These are phyloP conservation scores for Nemophila menziesii DNA, from an alignment of 257 asterid genomes.

Conservation along the genomic window DNA sequence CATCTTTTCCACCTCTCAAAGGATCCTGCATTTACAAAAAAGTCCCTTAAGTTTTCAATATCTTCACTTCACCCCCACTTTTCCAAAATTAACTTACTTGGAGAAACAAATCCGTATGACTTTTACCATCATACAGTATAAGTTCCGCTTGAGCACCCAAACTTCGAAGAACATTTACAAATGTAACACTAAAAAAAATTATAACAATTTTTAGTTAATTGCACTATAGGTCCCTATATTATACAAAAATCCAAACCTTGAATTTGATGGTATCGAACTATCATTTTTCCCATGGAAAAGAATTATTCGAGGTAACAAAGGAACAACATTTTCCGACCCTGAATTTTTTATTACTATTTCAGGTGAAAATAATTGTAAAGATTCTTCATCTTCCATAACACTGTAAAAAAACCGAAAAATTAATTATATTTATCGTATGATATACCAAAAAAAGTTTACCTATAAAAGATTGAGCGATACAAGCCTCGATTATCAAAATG, in stretches of 20 bases:
- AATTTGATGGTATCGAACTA: slow-evolving; percentile 64
- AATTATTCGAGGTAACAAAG: slow-evolving; percentile 58
- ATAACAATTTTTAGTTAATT: no score
- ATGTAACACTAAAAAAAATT: slow-evolving; percentile 35
- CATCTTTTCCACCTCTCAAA: slow-evolving; percentile 86
- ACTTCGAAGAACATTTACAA: slow-evolving; percentile 39
- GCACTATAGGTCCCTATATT: no score
- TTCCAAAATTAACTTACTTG: no score
- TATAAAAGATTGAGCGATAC: slow-evolving; percentile 81
- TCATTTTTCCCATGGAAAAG: slow-evolving; percentile 80
- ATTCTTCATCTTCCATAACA: slow-evolving; percentile 90
- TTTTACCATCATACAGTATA: slow-evolving; percentile 67
- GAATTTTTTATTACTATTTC: slow-evolving; percentile 45
- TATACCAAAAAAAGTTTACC: slow-evolving; percentile 37
- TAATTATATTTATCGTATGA: slow-evolving; percentile 2
- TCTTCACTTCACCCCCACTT: not conserved
- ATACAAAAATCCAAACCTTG: slow-evolving; percentile 61
- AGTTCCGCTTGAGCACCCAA: slow-evolving; percentile 67
- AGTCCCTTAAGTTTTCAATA: not conserved
- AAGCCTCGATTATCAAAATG: slow-evolving; percentile 89
- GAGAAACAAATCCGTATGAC: slow-evolving; percentile 89
- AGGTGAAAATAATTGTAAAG: slow-evolving; percentile 67
- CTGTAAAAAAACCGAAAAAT: slow-evolving; percentile 29
- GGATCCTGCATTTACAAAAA: slow-evolving; percentile 53
- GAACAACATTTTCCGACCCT: slow-evolving; percentile 27